These are phyloP conservation scores for Hyaloscypha finlandica DNA, from an alignment of 495 filamentous ascomycete genomes.

Conservation along the genomic window DNA sequence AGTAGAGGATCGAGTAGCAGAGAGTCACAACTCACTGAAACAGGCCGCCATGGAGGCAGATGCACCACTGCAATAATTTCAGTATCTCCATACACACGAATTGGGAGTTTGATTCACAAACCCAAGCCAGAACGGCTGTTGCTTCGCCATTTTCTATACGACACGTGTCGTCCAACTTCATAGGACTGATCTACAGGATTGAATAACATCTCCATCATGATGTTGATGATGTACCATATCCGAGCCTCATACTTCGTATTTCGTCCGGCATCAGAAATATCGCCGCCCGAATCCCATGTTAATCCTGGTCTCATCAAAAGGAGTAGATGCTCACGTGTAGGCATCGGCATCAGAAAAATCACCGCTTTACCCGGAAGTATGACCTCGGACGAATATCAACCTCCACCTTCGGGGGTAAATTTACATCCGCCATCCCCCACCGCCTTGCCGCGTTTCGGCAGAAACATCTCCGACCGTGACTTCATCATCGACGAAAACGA, in stretches of 20 bases:
- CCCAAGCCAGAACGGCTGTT: slow-evolving; percentile 42
- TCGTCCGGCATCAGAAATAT: neutral
- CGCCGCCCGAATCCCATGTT: neutral
- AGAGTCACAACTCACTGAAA: slow-evolving; percentile 37
- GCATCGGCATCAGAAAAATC: slow-evolving; percentile 2
- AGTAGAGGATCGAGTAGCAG: neutral
- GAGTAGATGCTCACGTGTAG: neutral
- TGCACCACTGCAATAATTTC: slow-evolving; percentile 34
- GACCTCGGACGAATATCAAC: neutral
- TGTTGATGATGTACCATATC: neutral
- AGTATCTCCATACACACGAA: neutral
- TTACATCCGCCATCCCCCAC: neutral
- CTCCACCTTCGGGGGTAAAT: neutral
- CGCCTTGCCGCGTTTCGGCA: slow-evolving; percentile 1
- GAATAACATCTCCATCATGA: neutral
- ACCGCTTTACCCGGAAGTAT: neutral
- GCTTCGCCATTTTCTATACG: slow-evolving; percentile 21
- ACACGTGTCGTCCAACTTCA: neutral
- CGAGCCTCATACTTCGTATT: neutral
- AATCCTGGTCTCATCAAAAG: neutral
- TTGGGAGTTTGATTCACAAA: slow-evolving; percentile 16
- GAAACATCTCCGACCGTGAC: neutral
- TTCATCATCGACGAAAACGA: neutral
- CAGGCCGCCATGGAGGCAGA: slow-evolving; percentile 44
- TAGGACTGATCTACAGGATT: neutral